Conservation (phyloP, 495 filamentous ascomycete genomes). For the Aspergillus kassunensis region DNA sequence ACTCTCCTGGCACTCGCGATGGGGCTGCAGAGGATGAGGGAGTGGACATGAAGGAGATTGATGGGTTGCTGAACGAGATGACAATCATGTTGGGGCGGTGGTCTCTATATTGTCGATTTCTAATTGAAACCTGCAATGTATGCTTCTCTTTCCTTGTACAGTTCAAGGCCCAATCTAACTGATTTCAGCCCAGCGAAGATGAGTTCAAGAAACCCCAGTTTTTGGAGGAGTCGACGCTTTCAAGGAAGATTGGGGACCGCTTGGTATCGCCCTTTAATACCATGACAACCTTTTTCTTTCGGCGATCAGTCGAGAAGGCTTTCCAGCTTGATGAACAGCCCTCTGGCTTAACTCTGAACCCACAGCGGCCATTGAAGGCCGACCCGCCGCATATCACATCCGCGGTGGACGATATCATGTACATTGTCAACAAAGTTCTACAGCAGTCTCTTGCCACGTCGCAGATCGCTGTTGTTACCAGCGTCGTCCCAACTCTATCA, state of each 20-base stretch:
- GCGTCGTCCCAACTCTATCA: slow-evolving; percentile 73
- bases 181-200: slow-evolving; percentile 23
- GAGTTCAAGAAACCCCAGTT: slow-evolving; percentile 57
- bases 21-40: slow-evolving; percentile 73
- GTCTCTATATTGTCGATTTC: slow-evolving; percentile 87
- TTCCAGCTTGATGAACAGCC: slow-evolving; percentile 98
- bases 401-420: slow-evolving; percentile 98
- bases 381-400: slow-evolving; percentile 91
- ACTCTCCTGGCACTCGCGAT: slow-evolving; percentile 62
- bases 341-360: slow-evolving; percentile 68
- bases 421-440: slow-evolving; percentile 90
- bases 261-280: slow-evolving; percentile 75
- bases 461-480: slow-evolving; percentile 67
- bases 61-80: slow-evolving; percentile 79
- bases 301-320: slow-evolving; percentile 90
- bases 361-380: slow-evolving; percentile 57
- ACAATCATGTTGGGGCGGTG: slow-evolving; percentile 88
- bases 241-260: slow-evolving; percentile 67
- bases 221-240: slow-evolving; percentile 67
- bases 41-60: slow-evolving; percentile 92
- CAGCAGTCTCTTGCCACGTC: slow-evolving; percentile 82
- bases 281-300: slow-evolving; percentile 94
- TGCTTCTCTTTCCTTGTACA: slow-evolving; percentile 23
- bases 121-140: slow-evolving; percentile 79
- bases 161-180: slow-evolving; percentile 20